These are phyloP conservation scores for Malassezia vespertilionis DNA, from an alignment of 1,284 basidiomycete genomes.

Conservation along the genomic window DNA sequence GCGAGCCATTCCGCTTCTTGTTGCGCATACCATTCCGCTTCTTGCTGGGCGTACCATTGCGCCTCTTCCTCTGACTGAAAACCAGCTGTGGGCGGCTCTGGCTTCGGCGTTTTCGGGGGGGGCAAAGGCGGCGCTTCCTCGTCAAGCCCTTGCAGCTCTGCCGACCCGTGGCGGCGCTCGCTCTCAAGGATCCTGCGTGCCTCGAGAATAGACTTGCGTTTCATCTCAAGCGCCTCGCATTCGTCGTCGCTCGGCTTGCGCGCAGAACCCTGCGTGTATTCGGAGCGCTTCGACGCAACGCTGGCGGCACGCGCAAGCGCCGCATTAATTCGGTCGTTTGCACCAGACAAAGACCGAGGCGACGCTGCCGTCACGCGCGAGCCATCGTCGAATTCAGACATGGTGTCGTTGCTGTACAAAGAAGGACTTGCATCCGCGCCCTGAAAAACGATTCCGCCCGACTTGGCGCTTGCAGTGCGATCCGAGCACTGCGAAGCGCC, in stretches of 20 bases:
- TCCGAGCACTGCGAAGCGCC: background rate
- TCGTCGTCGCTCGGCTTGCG: constrained; percentile 29
- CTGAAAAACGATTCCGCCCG: constrained; percentile 13
- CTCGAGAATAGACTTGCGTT: constrained; percentile 29
- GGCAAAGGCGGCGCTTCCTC: constrained; percentile 1
- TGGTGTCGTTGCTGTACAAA: constrained; percentile 14
- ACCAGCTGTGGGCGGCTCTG: too few species aligned
- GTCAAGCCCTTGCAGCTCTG: background rate
- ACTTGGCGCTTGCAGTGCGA: constrained; percentile 4
- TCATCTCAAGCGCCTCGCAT: constrained; percentile 26
- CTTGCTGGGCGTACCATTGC: background rate
- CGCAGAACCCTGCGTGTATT: background rate
- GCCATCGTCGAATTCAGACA: constrained; percentile 7
- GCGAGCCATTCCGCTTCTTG: constrained; percentile 2
- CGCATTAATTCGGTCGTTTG: background rate
- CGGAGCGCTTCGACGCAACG: background rate
- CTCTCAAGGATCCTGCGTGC: constrained; percentile 38
- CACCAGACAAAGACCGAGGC: too few species aligned
- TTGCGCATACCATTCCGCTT: constrained; percentile 3
- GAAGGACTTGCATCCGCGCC: constrained; percentile 16
- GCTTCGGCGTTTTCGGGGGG: background rate
- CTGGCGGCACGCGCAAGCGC: background rate
- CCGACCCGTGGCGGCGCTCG: constrained; percentile 21
- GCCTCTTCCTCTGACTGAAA: background rate
- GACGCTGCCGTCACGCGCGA: too few species aligned